Evolutionary conservation across 805 yeast genomes (phyloP).

Genomic region (baker's yeast (Saccharomyces cerevisiae)): DNA sequence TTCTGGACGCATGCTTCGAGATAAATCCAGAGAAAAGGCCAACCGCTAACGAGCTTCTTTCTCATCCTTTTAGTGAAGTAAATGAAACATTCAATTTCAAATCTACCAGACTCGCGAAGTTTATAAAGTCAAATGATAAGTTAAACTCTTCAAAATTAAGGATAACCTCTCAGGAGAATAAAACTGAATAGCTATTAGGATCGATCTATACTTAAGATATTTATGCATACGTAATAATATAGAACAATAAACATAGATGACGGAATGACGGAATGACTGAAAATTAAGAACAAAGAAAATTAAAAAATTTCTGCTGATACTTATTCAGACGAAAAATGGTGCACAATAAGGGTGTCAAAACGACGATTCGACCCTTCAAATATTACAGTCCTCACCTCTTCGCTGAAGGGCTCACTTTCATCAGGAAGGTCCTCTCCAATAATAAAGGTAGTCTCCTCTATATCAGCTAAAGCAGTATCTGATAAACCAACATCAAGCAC

Average conservation of each 20-base stretch:
- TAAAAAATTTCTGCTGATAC: neutral
- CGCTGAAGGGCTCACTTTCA: constrained; percentile 16
- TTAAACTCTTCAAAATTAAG: constrained; percentile 26
- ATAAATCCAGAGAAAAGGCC: constrained; percentile 81
- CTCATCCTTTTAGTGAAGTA: constrained; percentile 43
- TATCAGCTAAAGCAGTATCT: constrained; percentile 7
- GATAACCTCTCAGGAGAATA: constrained; percentile 17
- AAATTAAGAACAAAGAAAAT: neutral
- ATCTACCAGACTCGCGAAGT: constrained; percentile 46
- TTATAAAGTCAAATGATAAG: constrained; percentile 40
- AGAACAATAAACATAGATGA: neutral
- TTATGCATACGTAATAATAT: neutral
- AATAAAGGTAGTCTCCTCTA: constrained; percentile 25
- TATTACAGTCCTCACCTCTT: constrained; percentile 15
- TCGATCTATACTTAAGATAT: neutral
- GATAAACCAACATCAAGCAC: constrained; percentile 11
- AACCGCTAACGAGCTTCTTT: constrained; percentile 60
- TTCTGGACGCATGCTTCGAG: constrained; percentile 67
- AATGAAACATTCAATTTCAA: constrained; percentile 41
- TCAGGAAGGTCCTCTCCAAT: constrained; percentile 18
- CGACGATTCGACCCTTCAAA: constrained; percentile 18
- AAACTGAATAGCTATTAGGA: no score
- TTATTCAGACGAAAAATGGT: constrained; percentile 7
- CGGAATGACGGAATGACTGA: neutral
- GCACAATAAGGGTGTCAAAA: constrained; percentile 19